Conservation (phyloP, 148 eudicot genomes). For the Rhododendron vialii region DNA sequence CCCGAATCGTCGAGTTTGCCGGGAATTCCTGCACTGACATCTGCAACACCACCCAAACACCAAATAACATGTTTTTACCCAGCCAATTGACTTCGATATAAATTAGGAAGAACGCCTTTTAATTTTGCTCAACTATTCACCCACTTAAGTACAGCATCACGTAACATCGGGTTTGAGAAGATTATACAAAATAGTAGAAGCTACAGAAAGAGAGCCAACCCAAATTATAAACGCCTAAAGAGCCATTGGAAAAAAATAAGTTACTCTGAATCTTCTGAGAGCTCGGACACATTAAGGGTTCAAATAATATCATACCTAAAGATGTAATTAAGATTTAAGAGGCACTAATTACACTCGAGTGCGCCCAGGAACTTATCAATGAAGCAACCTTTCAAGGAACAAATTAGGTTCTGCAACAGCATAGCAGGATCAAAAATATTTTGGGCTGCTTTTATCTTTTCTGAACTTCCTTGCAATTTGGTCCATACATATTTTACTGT, state of each 20-base stretch:
- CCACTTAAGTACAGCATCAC: neutral
- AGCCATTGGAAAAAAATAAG: neutral
- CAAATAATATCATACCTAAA: neutral
- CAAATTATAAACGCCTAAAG: neutral
- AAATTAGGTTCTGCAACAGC: neutral
- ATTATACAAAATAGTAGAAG: neutral
- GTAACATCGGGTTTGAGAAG: neutral
- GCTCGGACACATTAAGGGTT: neutral
- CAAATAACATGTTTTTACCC: constrained; percentile 1
- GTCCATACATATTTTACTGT: neutral
- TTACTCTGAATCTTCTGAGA: neutral
- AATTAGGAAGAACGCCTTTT: neutral
- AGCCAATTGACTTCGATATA: neutral
- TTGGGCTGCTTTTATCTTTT: neutral
- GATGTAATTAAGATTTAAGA: neutral
- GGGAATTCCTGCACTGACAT: constrained; percentile 96
- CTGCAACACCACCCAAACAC: constrained; percentile 32
- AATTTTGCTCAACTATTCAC: neutral
- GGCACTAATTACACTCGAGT: neutral
- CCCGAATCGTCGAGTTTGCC: constrained; percentile 64
- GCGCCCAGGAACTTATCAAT: neutral
- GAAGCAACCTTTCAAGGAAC: neutral
- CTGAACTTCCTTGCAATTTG: neutral
- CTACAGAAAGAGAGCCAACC: neutral
- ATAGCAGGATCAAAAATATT: neutral